phyloP scores from a whole-genome alignment of 1,139 yeast species.

The Meyerozyma elateridarum region DNA sequence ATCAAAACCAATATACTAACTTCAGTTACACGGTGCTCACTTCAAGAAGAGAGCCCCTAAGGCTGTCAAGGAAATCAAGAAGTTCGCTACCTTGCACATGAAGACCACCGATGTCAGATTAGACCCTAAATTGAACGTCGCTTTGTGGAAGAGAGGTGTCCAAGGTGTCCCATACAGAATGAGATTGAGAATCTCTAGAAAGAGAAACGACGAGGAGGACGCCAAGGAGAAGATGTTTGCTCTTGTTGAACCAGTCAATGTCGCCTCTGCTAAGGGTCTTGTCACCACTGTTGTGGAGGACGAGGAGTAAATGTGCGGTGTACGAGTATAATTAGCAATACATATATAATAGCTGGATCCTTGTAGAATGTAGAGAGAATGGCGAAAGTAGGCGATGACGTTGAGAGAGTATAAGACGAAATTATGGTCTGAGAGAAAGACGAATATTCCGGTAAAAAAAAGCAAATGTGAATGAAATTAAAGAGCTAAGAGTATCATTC shows the following conservation, averaged over 20 bases:
- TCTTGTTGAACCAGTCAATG: conserved; percentile 95
- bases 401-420: too few species aligned
- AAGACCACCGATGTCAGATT: conserved; percentile 99
- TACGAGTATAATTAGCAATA: conserved; percentile 3
- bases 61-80: conserved; percentile 99
- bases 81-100: conserved; percentile 98
- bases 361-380: too few species aligned
- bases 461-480: conserved; percentile 1
- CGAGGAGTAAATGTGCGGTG: conserved; percentile 41
- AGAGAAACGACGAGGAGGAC: conserved; percentile 99
- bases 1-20: conserved; percentile 1
- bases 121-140: conserved; percentile 98
- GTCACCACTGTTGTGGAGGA: conserved; percentile 96
- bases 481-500: too few species aligned
- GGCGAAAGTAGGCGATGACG: too few species aligned
- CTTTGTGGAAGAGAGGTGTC: conserved; percentile 99
- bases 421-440: too few species aligned
- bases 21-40: conserved; percentile 90
- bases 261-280: conserved; percentile 94
- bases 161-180: conserved; percentile 98
- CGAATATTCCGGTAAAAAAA: background rate
- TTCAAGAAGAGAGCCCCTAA: conserved; percentile 99
- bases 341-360: conserved; percentile 4
- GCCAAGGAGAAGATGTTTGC: conserved; percentile 98
- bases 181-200: conserved; percentile 99